Base-by-base conservation (phyloP, 495 filamentous ascomycete species). In the Sporormia fimetaria region DNA sequence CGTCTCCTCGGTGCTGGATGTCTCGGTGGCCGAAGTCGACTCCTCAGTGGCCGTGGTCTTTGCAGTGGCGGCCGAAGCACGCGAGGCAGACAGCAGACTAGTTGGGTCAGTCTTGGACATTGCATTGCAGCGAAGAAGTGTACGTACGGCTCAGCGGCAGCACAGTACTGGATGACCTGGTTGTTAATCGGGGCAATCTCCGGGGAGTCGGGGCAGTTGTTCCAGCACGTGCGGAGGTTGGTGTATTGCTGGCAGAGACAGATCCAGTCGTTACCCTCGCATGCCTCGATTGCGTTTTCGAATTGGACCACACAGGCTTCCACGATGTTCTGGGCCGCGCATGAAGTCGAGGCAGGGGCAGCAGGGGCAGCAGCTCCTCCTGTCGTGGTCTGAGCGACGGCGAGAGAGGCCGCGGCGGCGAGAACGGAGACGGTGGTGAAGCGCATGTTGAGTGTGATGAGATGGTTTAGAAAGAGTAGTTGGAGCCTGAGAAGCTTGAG, bases 181-280 rank as follows among this genome's bases (percentile, higher is more conserved):
- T 52, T 44, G 43, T 56, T 49, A 1, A 44, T 49, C 9, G 41
- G 22, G 9, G 33, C 1, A 8, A 18, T 26, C 17, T 42, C 38
- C 6, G 40, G 33, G 22, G 35, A 22, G 23, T 39, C 14, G 10
- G 57, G 54, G 55, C 58, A 61, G 55, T 57, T 58, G 52, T 61
- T 58, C 41, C 52, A 61, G 57, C 58, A 56, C 31, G 51, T 57
- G 40, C 58, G 16, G 22, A 58, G 44, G 37, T 49, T 49, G 22
- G 47, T 46, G 39, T 55, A 52, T 15, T 54, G 22, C 9, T 45
- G 37, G 51, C 59, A 62, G 3, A 60, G 31, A 51, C 59, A 62
- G 31, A 49, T 45, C 55, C 56, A 62, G 50, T 60, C 59, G 36
- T 53, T 60, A 33, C 28, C 38, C 3, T 30, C 27, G 55, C 59